Evolutionary conservation across 2,329 filamentous ascomycete species (phyloP).

Genomic region (Neonectria punicea): DNA sequence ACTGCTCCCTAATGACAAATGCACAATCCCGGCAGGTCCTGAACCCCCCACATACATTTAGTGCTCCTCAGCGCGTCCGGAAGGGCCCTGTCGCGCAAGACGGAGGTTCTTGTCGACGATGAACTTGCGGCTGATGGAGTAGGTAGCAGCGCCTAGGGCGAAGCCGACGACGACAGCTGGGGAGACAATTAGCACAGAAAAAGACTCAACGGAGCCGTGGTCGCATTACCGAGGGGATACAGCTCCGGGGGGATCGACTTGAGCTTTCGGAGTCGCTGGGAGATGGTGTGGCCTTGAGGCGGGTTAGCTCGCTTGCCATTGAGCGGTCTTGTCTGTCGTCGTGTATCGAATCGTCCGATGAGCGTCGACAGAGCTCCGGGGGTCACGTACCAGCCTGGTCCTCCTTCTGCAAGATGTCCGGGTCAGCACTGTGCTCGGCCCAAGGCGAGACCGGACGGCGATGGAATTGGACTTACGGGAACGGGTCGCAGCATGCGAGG

Average conservation of each 20-base stretch:
- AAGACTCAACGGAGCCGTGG: constrained; percentile 28
- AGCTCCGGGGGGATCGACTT: constrained; percentile 94
- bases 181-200: constrained; percentile 40
- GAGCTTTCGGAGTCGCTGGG: constrained; percentile 90
- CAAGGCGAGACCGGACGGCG: neutral
- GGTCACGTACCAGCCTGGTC: constrained; percentile 72
- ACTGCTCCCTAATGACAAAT: constrained; percentile 30
- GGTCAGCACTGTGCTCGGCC: constrained; percentile 37
- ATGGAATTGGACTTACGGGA: constrained; percentile 66
- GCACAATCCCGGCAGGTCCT: constrained; percentile 32
- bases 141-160: constrained; percentile 81
- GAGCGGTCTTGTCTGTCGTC: constrained; percentile 19
- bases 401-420: constrained; percentile 63
- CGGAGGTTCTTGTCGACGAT: constrained; percentile 91
- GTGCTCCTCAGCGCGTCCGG: constrained; percentile 52
- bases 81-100: constrained; percentile 74
- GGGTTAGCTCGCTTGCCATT: constrained; percentile 39
- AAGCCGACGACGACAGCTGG: constrained; percentile 88
- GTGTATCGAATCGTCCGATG: constrained; percentile 28
- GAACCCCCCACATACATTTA: constrained; percentile 32
- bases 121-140: constrained; percentile 86
- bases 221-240: constrained; percentile 83
- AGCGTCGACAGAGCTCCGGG: constrained; percentile 23
- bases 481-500: constrained; percentile 75
- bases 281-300: constrained; percentile 87